Base-by-base conservation (phyloP, 2,329 filamentous ascomycete genomes). In the Orbilia javanica region DNA sequence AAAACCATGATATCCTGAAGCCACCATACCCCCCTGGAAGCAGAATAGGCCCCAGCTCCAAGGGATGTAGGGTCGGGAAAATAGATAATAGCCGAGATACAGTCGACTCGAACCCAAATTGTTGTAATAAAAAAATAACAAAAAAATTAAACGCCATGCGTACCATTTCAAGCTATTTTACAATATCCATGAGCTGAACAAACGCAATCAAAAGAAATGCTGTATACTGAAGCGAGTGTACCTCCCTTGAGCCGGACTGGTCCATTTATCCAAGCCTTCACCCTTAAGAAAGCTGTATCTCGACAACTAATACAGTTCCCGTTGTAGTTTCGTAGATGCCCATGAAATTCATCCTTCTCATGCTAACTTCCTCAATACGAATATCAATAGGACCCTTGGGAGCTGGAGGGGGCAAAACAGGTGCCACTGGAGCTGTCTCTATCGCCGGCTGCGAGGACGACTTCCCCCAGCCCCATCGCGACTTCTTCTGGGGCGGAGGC, bases 261-360 rank as follows among this genome's bases (percentile, higher is more conserved):
- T 39, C 29, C n/a, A n/a, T n/a, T n/a, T 8, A n/a, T 34, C 22
- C 13, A 29, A 31, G 11, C 3, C 13, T 18, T 13, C 29, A 7
- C 52, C 7, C 25, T 31, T 67, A 78, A 18, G 67, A 71, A 25
- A 78, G 15, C 20, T 64, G 25, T 42, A 78, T 64, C 36, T 78
- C 74, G 42, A 78, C 74, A 29, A 78, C 74, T 20, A 78, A 22
- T 11, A 78, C 74, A 4, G 74, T 78, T 6, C 67, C 74, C 27
- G 74, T 72, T 11, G 63, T 31, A 29, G 74, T 78, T 36, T 72
- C 67, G 27, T 78, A 78, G 29, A 78, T 39, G 18, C 74, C 74
- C 74, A 78, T 78, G 48, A 68, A 65, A 25, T 72, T 68, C 67
- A 78, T 67, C 36, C 74, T 46, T n/a, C 74, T 72, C 74, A 71